Evolutionary conservation across 768 basidiomycete species (phyloP), one percentile per base, ranked within the genome.

Genomic region (Russula brevipes): DNA sequence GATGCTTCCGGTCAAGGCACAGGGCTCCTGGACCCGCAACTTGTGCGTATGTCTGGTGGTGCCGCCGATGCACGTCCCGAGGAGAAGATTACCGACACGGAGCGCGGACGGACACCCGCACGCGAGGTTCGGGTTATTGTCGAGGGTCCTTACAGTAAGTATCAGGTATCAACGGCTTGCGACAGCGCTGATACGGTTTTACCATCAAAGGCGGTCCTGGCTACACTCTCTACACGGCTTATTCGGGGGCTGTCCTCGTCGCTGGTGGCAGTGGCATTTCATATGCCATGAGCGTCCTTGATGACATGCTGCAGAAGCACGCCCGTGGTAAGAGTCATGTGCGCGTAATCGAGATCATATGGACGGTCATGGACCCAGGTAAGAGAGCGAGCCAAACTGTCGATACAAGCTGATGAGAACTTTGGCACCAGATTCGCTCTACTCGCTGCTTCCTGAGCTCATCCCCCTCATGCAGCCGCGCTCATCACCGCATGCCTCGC

Each of bases 241-340:
- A 79, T 73, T 80, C 83, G 0, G 78, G 79, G 0, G 79, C 82
- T 11, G 64, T 86, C 63, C 76, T 87, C 62, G 72, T 85, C 46
- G 81, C 81, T 5, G 85, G 84, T 10, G 86, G 86, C 10, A 81
- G 80, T 24, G 86, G 86, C 3, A 81, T 87, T 71, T 81, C 86
- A 0, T 84, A 82, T 67, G 76, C 77, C 3, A 76, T 86, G 30
- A 71, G 76, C 16, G 70, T 79, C n/a, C 77, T 83, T 6, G 78
- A 81, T 41, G 83, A 86, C 66, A 73, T 87, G n/a, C 69, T 85
- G 44, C 72, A 73, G 67, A 72, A 75, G 60, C 73, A 72, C 64
- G 52, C 71, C 57, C 49, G 71, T 54, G 72, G 77, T 58, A 66
- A 66, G 19, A 77, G 78, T 44, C 74, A 77, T 55, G 71, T 79